A percentile compares a stretch with the other conserved stretches of the same genome.
Conservation (phyloP, 2,329 filamentous ascomycete species). For the Metarhizium sp. region DNA sequence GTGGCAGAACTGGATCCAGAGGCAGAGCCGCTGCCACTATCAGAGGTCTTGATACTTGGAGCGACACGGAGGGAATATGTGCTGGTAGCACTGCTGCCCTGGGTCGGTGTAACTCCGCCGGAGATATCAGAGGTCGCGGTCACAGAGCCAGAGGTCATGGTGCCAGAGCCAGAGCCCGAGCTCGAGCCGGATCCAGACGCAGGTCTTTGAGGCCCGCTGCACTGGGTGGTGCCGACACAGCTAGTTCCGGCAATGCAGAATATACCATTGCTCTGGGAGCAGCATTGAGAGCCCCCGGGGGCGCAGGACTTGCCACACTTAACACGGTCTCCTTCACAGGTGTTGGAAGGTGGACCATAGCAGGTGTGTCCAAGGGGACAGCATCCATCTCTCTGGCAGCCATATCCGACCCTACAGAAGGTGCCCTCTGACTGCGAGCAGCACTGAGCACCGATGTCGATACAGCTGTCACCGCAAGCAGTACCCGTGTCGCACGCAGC, state of each 20-base stretch:
- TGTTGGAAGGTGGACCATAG: not conserved
- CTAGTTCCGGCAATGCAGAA: constrained; percentile 11
- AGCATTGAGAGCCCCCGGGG: constrained; percentile 12
- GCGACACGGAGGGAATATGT: not conserved
- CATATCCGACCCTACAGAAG: constrained; percentile 7
- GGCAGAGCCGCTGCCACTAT: not conserved
- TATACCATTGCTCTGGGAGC: constrained; percentile 9
- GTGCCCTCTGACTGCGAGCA: constrained; percentile 11
- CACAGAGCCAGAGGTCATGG: not conserved
- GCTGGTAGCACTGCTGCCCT: not conserved
- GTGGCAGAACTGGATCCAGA: not conserved
- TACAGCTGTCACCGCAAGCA: constrained; percentile 21
- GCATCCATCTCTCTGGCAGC: constrained; percentile 15
- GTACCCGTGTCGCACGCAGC: constrained; percentile 13
- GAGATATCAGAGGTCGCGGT: not conserved
- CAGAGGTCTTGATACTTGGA: not conserved
- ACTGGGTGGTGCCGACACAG: constrained; percentile 7
- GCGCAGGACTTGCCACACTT: constrained; percentile 15
- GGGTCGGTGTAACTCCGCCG: not conserved
- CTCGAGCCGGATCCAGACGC: not conserved
- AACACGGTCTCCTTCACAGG: not conserved
- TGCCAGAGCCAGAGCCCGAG: no score
- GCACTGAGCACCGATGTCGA: constrained; percentile 19
- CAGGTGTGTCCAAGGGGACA: constrained; percentile 20
- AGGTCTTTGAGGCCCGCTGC: not conserved